Evolutionary conservation across 1,284 basidiomycete genomes (phyloP), one percentile per base, ranked within the genome.

Genomic region (Laetiporus sulphureus): DNA sequence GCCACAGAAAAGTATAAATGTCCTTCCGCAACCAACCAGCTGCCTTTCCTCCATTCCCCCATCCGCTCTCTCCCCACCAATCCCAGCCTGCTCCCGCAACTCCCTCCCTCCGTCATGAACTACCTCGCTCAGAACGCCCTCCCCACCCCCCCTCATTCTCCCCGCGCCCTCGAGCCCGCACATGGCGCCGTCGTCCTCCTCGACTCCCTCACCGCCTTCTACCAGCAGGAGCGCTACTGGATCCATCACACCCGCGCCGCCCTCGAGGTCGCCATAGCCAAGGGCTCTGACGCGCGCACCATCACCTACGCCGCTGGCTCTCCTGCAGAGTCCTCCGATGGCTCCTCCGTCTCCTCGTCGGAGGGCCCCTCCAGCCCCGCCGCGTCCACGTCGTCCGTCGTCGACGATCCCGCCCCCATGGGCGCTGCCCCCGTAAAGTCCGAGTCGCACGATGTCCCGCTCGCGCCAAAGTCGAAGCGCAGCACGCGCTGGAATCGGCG

Each of bases 171-270:
- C 33, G 64, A 62, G 35, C 57, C 61, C 29, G 53, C 55, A 13
- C 59, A 63, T 41, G 67, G 69, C 4, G 73, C 79, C 13, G 63
- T 73, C 38, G 63, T 68, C 46, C 71, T 79, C 50, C 73, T 84
- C 53, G 73, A 82, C 48, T 70, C 73, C 24, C 73, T 85, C 41
- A 66, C 77, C 33, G 62, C 71, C 12, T 83, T 79, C 52, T 84
- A 85, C 58, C 74, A 80, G 54, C 69, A 77, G 51, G 77, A 82
- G 61, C 75, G 75, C 32, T 73, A 73, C 62, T 84, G 82, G 79
- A 72, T 83, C 4, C 74, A 78, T 52, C 73, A 66, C 42, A 60
- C 58, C 27, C 58, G 59, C 27, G 63, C 62, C 23, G 52, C 57
- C 22, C 57, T 64, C 51, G 58, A 61, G 52, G 53, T 62, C 47